Conservation (phyloP, 2,329 filamentous ascomycete genomes). For the Neonectria ditissima region DNA sequence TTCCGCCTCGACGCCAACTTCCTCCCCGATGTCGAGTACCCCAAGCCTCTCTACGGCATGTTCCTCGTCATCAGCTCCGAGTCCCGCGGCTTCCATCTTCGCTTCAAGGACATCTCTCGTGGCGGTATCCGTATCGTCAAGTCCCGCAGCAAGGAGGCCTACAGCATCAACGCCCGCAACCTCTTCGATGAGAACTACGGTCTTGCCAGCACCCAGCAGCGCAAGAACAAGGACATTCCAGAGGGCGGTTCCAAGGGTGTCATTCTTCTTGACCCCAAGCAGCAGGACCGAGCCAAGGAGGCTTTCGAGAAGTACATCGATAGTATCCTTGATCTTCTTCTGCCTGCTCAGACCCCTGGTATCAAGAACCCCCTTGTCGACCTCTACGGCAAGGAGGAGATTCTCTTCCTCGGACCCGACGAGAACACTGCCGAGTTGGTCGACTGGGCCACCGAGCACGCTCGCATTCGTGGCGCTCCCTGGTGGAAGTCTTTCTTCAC, state of each 20-base stretch:
- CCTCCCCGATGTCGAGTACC: conserved; percentile 91
- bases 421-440: conserved; percentile 99
- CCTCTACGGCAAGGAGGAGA: conserved; percentile 93
- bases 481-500: conserved; percentile 99
- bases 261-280: conserved; percentile 90
- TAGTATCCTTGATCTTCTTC: conserved; percentile 93
- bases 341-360: conserved; percentile 89
- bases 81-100: conserved; percentile 95
- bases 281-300: conserved; percentile 91
- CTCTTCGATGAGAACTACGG: conserved; percentile 99
- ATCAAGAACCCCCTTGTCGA: conserved; percentile 99
- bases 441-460: conserved; percentile 98
- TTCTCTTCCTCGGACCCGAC: conserved; percentile 97
- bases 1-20: conserved; percentile 93
- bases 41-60: conserved; percentile 95
- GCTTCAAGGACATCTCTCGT: conserved; percentile 96
- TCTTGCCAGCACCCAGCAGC: conserved; percentile 96
- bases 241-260: conserved; percentile 99
- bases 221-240: conserved; percentile 99
- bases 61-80: conserved; percentile 98
- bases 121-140: conserved; percentile 99
- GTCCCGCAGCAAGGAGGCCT: conserved; percentile 95
- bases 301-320: conserved; percentile 99
- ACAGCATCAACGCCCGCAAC: conserved; percentile 94
- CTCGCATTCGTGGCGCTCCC: conserved; percentile 84